phyloP scores from a whole-genome alignment of 1,284 basidiomycete species.

The Pseudozyma tsukubaensis region DNA sequence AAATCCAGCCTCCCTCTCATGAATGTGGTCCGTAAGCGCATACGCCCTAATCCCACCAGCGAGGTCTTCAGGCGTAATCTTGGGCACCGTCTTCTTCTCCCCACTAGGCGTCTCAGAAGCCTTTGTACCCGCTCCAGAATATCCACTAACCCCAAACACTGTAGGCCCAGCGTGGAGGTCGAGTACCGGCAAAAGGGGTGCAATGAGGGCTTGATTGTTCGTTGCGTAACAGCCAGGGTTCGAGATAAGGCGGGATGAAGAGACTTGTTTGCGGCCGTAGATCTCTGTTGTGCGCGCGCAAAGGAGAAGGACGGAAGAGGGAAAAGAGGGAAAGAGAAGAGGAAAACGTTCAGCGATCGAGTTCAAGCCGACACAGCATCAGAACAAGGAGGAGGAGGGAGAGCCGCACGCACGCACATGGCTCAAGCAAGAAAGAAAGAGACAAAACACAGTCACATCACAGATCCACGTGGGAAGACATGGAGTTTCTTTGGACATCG shows the following conservation, averaged over 20 bases:
- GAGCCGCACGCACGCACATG: background rate
- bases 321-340: background rate
- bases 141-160: conserved; percentile 92
- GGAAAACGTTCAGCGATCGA: background rate
- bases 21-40: conserved; percentile 94
- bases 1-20: conserved; percentile 90
- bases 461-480: conserved; percentile 7
- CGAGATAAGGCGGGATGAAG: conserved; percentile 83
- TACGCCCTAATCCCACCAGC: conserved; percentile 84
- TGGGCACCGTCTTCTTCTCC: conserved; percentile 76
- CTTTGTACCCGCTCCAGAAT: conserved; percentile 92
- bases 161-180: conserved; percentile 70
- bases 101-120: conserved; percentile 66
- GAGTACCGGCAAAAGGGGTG: conserved; percentile 80
- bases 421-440: conserved; percentile 8
- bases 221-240: conserved; percentile 99
- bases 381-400: background rate
- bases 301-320: background rate
- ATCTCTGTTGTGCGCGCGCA: conserved; percentile 78
- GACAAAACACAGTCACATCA: background rate
- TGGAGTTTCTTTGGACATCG: background rate
- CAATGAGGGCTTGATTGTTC: conserved; percentile 88
- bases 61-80: conserved; percentile 81
- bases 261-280: conserved; percentile 81
- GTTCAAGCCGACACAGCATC: no score